Percentiles rank a stretch among this genome's conserved stretches.
These are phyloP conservation scores for Globisporangium nodosum DNA, from an alignment of 352 stramenopile species.

Conservation along the genomic window DNA sequence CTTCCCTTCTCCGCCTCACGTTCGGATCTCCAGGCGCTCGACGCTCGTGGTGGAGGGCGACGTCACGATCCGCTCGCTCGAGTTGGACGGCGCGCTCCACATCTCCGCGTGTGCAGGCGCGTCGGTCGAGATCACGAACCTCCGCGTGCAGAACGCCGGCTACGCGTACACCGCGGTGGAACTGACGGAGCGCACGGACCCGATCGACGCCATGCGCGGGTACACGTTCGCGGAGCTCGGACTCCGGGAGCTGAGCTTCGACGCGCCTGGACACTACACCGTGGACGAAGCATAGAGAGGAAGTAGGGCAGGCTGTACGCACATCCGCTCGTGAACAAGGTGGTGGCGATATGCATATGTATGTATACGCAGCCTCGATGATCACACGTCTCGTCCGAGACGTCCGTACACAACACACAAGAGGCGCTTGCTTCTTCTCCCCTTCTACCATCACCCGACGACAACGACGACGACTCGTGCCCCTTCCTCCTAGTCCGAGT, in stretches of 20 bases:
- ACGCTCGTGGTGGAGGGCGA: slow-evolving; percentile 49
- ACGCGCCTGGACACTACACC: slow-evolving; percentile 38
- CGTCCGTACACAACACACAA: background rate
- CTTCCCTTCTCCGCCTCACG: slow-evolving; percentile 22
- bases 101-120: slow-evolving; percentile 41
- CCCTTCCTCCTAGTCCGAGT: slow-evolving; percentile 18
- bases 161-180: slow-evolving; percentile 33
- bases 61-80: slow-evolving; percentile 34
- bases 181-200: slow-evolving; percentile 10
- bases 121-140: slow-evolving; percentile 30
- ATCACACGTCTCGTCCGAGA: too few species aligned
- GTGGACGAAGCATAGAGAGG: slow-evolving; percentile 21
- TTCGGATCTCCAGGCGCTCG: slow-evolving; percentile 40
- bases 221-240: slow-evolving; percentile 36
- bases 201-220: slow-evolving; percentile 52
- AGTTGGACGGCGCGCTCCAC: slow-evolving; percentile 42
- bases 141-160: slow-evolving; percentile 43
- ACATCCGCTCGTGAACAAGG: too few species aligned
- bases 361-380: too few species aligned
- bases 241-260: slow-evolving; percentile 39
- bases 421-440: too few species aligned
- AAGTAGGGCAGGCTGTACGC: too few species aligned
- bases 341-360: too few species aligned
- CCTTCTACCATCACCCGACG: too few species aligned
- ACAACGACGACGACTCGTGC: too few species aligned